Conservation (phyloP, 2,329 filamentous ascomycete genomes). For the Periconia sp. region DNA sequence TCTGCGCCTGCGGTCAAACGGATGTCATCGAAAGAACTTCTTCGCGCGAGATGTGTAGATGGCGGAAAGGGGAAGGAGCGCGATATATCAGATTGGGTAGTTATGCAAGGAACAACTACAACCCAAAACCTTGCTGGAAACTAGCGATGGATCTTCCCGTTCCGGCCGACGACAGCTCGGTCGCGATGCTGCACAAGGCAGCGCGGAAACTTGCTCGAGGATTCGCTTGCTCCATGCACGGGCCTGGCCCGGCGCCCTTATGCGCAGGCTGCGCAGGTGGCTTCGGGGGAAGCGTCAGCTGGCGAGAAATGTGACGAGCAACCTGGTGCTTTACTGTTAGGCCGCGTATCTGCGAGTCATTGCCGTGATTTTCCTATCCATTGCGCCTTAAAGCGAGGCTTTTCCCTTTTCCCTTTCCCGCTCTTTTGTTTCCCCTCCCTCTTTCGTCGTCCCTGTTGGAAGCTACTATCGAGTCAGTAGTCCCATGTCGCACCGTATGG, state of each 20-base stretch:
- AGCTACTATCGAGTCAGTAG: background rate
- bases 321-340: background rate
- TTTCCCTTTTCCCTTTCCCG: too few relatives aligned
- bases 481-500: constrained; percentile 19
- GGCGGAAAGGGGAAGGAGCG: too few relatives aligned
- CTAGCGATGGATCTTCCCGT: constrained; percentile 15
- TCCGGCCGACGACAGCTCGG: constrained; percentile 11
- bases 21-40: too few relatives aligned
- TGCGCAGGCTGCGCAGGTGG: too few relatives aligned
- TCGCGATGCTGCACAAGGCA: constrained; percentile 5
- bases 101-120: constrained; percentile 2
- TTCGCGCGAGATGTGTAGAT: too few relatives aligned
- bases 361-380: too few relatives aligned
- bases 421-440: too few relatives aligned
- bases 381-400: too few relatives aligned
- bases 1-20: too few relatives aligned
- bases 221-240: background rate
- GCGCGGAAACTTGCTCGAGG: background rate
- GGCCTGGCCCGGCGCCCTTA: too few relatives aligned
- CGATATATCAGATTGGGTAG: too few relatives aligned
- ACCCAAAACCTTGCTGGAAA: background rate
- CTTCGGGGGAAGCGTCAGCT: background rate
- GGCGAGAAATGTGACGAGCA: background rate
- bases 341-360: constrained; percentile 1
- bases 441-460: too few relatives aligned